Evolutionary conservation across 192 early-diverging fungal genomes (phyloP).

Genomic region (Umbelopsis sp.): DNA sequence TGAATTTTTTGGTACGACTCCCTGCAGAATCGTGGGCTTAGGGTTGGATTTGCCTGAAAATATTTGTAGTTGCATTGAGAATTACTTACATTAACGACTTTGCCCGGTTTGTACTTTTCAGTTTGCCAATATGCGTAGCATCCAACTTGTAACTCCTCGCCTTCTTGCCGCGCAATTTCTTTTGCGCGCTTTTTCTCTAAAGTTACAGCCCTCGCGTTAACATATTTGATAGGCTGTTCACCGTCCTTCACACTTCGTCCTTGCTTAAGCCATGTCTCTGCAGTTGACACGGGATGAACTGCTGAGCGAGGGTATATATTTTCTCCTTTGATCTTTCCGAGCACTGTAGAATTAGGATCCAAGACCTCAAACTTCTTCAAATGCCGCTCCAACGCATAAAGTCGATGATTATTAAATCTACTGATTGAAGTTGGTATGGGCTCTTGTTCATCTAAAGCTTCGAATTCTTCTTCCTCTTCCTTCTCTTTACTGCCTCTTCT

Average conservation of each 20-base stretch:
- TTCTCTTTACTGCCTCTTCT: constrained; percentile 34
- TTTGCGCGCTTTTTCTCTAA: constrained; percentile 44
- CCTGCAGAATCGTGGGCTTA: constrained; percentile 46
- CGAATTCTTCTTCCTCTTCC: constrained; percentile 43
- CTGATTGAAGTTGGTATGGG: constrained; percentile 78
- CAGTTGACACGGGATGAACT: constrained; percentile 64
- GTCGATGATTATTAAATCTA: constrained; percentile 81
- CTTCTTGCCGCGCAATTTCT: constrained; percentile 36
- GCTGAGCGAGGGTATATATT: constrained; percentile 76
- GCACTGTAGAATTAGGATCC: constrained; percentile 64
- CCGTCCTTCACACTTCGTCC: constrained; percentile 55
- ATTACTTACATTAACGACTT: constrained; percentile 60
- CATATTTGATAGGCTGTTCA: constrained; percentile 44
- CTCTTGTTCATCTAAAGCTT: constrained; percentile 27
- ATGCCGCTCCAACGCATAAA: constrained; percentile 87
- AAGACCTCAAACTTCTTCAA: constrained; percentile 79
- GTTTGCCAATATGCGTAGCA: constrained; percentile 94
- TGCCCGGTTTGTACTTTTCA: constrained; percentile 58
- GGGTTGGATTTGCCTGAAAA: neutral
- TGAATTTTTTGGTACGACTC: constrained; percentile 77
- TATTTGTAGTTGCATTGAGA: neutral
- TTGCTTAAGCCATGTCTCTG: constrained; percentile 65
- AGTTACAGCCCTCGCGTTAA: constrained; percentile 49
- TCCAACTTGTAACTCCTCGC: constrained; percentile 39
- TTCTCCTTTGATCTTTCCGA: constrained; percentile 80